Base-by-base conservation (phyloP, 2,329 filamentous ascomycete species). In the Diaporthe longicolla region DNA sequence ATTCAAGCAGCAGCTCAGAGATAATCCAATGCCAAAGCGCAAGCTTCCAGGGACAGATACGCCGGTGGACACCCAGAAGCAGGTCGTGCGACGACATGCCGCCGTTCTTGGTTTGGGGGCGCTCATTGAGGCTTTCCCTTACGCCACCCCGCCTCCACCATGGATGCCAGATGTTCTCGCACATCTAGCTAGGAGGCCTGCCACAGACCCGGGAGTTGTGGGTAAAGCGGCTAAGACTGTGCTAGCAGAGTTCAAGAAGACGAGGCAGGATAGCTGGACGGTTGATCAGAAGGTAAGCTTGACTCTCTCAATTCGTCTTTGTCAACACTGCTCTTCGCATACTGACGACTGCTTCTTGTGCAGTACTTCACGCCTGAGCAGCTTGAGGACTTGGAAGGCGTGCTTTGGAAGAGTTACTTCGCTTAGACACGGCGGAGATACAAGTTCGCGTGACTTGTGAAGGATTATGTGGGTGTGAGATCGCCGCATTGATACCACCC, bases 401-500 rank as follows among this genome's bases (percentile, higher is more conserved):
- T 99, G 63, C 87, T 99, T 70, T 99, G 97, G 97, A 99, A 99
- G 92, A 98, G 96, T 83, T 99, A 99, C 82, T 99, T 99, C 86
- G 97, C 95, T 54, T 98, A 86, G 82, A 59, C 26, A 7, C 21
- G n/a, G 5, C 37, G 32, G 17, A 45, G 19, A 21, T n/a, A 35
- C 19, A 17, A 37, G 7, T 13, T 37, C 11, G 37, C n/a, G 26
- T n/a, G 11, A 24, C 29, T 40, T 6, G 40, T 29, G 50, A 45
- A 59, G 35, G 26, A 54, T 15, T 19, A 13, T 29, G 11, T 35
- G 6, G n/a, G 48, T 40, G 21, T 68, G 45, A 15, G 15, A 40
- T 11, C 15, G 5, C n/a, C 32, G n/a, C 32, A 26, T 54, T 29
- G 15, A 6, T 40, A 40, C 29, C 48, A 40, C 63, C 29, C 48